A percentile compares a stretch with the other conserved stretches of the same genome.
Evolutionary conservation across 192 early-diverging fungal species (phyloP).

Genomic region (Fimicolochytrium jonesii): DNA sequence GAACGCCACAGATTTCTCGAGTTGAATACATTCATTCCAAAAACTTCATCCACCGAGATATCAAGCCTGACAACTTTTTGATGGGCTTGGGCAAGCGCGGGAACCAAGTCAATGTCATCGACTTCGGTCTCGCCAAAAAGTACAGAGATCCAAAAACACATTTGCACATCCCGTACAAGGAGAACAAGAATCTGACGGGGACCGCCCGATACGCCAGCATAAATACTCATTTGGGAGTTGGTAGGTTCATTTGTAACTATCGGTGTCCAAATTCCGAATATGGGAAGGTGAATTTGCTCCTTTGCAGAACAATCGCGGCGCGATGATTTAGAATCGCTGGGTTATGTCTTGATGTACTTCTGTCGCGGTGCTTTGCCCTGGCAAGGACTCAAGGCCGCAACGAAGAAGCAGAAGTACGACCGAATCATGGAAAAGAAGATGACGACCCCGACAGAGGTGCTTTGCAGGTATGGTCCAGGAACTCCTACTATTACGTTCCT

Average conservation of each 20-base stretch:
- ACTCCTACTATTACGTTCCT: background rate
- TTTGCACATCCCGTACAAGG: constrained; percentile 63
- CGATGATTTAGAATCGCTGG: constrained; percentile 61
- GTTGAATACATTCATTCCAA: constrained; percentile 66
- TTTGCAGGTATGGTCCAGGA: constrained; percentile 45
- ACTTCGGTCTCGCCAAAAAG: constrained; percentile 65
- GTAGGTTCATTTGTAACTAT: constrained; percentile 1
- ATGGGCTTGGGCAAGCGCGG: constrained; percentile 60
- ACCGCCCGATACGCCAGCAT: constrained; percentile 59
- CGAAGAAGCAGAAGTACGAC: constrained; percentile 68
- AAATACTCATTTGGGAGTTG: constrained; percentile 56
- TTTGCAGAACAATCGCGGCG: constrained; percentile 58
- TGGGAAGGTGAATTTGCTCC: background rate
- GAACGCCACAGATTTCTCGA: constrained; percentile 49
- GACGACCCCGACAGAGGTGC: constrained; percentile 58
- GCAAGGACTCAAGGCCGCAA: constrained; percentile 62
- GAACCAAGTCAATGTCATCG: constrained; percentile 64
- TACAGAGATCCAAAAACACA: constrained; percentile 62
- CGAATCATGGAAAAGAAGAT: constrained; percentile 70
- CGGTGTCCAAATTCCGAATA: constrained; percentile 8
- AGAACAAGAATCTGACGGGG: constrained; percentile 64
- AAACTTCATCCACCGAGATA: constrained; percentile 65
- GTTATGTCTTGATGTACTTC: constrained; percentile 66
- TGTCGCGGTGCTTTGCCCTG: constrained; percentile 58
- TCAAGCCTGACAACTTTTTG: constrained; percentile 61